Evolutionary conservation across 805 yeast species (phyloP), one percentile per base, ranked within the genome.

Genomic region (Starmerella tilneyi): DNA sequence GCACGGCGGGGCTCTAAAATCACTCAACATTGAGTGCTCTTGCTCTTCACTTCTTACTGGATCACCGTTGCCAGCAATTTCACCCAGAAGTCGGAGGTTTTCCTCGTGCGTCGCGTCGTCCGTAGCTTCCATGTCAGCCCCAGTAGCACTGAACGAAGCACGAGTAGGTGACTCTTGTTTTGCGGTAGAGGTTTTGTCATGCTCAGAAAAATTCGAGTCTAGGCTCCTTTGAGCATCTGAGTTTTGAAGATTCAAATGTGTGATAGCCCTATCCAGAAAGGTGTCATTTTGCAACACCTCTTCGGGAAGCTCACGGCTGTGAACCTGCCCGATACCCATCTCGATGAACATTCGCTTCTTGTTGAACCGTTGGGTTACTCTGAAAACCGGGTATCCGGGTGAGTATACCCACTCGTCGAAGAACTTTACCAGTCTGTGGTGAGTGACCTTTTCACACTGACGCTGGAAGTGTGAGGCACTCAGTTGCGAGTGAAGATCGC

Each of bases 361-460:
- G 66, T 92, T 92, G 65, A 92, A 92, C 45, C 85, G 72, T 60
- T 92, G 99, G 0, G 94, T 82, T 9, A 92, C 81, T 47, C 86
- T 70, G 59, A 92, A 84, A 2, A 80, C 73, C 1, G 99, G 99
- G 17, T 82, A 82, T 4, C 97, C 97, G 1, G 82, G 69, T 3
- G 92, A 84, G 62, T 70, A 77, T 2, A 92, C 82, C 99, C 99
- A 92, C 60, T 94, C 95, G 54, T 78, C 79, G 63, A 92, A 92
- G 58, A 92, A 92, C 1, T 70, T 56, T 36, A 84, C 95, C 8
- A 92, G 68, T 50, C 83, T 78, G 55, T 79, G 83, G 54, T 89
- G 85, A 46, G 89, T 84, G 8, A 92, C 96, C 55, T 86, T 82
- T 59, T 92, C 99, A 63, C 96, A 88, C n/a, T 86, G 81, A 54